phyloP scores from a whole-genome alignment of 2,329 filamentous ascomycete genomes.

The Colletotrichum paranaense region DNA sequence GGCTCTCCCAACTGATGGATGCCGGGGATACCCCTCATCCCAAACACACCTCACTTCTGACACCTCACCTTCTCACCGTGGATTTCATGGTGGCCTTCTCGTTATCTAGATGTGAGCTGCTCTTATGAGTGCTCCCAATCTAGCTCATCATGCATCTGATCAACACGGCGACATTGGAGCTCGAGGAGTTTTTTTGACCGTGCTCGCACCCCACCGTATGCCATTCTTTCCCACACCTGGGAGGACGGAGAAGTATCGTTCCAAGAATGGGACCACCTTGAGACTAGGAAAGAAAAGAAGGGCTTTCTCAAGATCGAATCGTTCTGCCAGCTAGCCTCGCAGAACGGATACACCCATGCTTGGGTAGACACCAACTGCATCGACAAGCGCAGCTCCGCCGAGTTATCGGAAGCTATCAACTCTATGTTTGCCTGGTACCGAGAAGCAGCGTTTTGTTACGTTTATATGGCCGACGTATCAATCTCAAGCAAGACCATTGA shows the following conservation, averaged over 20 bases:
- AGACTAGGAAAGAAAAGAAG: not conserved
- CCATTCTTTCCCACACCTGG: constrained; percentile 36
- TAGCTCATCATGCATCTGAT: constrained; percentile 10
- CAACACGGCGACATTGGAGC: not conserved
- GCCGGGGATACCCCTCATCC: not conserved
- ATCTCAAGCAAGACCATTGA: rapidly evolving
- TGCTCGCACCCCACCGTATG: not conserved
- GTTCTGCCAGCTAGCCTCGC: not conserved
- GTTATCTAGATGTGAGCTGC: no score
- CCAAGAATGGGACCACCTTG: not conserved
- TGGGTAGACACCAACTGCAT: constrained; percentile 18
- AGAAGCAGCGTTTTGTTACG: constrained; percentile 36
- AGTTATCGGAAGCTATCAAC: constrained; percentile 30
- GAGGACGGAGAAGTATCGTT: constrained; percentile 20
- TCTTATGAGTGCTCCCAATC: not conserved
- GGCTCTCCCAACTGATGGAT: not conserved
- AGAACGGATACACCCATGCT: not conserved
- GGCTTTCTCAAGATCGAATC: not conserved
- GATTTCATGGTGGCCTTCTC: not conserved
- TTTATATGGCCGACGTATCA: constrained; percentile 36
- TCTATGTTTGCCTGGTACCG: constrained; percentile 37
- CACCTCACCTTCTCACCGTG: not conserved
- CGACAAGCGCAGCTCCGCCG: constrained; percentile 22
- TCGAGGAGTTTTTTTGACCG: not conserved
- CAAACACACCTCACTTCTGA: not conserved